Conservation (phyloP, 306 rosid genomes). For the Cicer chorassanicum region DNA sequence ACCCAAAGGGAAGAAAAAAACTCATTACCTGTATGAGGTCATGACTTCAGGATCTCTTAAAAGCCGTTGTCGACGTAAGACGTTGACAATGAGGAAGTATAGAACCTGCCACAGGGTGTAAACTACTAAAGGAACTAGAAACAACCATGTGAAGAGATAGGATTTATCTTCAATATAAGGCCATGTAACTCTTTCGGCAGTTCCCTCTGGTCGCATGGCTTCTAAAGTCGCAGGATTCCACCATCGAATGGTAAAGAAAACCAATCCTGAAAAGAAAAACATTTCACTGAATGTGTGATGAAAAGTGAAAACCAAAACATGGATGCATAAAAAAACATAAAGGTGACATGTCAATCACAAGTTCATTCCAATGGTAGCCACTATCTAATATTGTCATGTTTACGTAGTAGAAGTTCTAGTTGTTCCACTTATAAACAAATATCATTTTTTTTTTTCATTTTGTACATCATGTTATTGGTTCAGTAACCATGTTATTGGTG, state of each 20-base stretch:
- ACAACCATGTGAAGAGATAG: conserved; percentile 82
- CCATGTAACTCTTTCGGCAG: conserved; percentile 70
- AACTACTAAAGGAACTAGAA: conserved; percentile 77
- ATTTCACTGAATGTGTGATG: conserved; percentile 13
- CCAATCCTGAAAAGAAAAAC: conserved; percentile 63
- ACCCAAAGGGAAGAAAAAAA: neutral
- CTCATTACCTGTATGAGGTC: conserved; percentile 81
- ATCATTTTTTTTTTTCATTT: no score
- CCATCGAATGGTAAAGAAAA: conserved; percentile 94
- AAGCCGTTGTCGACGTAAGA: conserved; percentile 81
- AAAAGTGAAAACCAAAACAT: neutral
- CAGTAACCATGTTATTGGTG: no score
- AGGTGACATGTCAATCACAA: conserved; percentile 31
- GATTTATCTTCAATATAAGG: conserved; percentile 80
- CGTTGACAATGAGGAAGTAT: conserved; percentile 85
- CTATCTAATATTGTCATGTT: neutral
- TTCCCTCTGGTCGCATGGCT: conserved; percentile 83
- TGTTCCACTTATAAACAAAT: no score
- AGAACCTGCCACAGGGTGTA: conserved; percentile 87
- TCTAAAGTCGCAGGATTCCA: conserved; percentile 82
- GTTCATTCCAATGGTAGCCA: conserved; percentile 18
- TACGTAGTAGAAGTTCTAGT: neutral
- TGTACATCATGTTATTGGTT: no score
- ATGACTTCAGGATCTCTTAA: conserved; percentile 92
- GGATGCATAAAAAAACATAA: conserved; percentile 33